Evolutionary conservation across 2,329 filamentous ascomycete species (phyloP), one percentile per base, ranked within the genome.

Genomic region (Stemphylium lycopersici): DNA sequence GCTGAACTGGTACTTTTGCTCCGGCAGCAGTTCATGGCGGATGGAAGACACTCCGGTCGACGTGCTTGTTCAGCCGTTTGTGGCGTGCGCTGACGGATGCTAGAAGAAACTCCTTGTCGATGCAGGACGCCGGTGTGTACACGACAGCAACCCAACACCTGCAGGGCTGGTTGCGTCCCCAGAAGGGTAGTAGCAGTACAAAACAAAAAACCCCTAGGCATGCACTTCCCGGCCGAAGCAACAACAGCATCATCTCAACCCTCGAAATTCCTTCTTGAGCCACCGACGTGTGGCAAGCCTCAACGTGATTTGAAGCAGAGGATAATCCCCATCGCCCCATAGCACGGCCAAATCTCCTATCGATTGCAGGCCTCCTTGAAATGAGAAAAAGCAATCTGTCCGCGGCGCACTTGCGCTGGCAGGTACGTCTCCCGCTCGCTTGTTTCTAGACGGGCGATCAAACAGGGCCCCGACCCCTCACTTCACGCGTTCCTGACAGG

Each of bases 361-460:
- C 57, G 50, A 58, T 58, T 52, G 48, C 54, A 57, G 47, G 43
- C 16, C 16, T 36, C 15, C 32, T 38, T 37, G 52, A 46, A 51
- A 55, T 55, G 47, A 46, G 29, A 15, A 41, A 36, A 38, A 41
- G 49, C 53, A 62, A 59, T 64, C 49, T 59, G 52, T 54, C 53
- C 48, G 63, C 56, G 59, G 59, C 61, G 49, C 26, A 34, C 34
- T 36, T 31, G 22, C 22, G 6, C 22, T 6, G 3, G 41, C 36
- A 38, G 29, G 38, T 24, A 31, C 32, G 32, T 33, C 37, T 52
- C 50, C 55, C 47, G 49, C 52, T 60, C 61, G 59, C 66, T 62
- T 67, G 63, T 67, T 70, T 65, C 61, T 42, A 48, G 46, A 47
- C 52, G 41, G 66, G 43, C 58, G 68, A 71, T 71, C 68, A 71